Evolutionary conservation across 2,329 filamentous ascomycete genomes (phyloP).

Genomic region (Colletotrichum melonis): DNA sequence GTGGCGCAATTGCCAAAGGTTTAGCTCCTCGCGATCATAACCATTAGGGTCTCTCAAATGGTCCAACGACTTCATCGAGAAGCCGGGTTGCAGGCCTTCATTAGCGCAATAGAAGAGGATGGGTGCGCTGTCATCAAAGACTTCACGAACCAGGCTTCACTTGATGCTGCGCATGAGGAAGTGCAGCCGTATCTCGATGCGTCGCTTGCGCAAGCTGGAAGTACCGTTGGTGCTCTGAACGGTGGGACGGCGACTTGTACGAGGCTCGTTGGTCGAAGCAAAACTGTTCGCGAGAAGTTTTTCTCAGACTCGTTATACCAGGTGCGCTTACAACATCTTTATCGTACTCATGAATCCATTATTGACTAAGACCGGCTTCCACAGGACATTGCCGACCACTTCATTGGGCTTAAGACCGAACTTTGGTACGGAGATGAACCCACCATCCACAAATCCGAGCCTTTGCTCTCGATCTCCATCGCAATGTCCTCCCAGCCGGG

Average conservation of each 20-base stretch:
- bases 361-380: neutral
- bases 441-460: neutral
- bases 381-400: neutral
- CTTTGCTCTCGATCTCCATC: neutral
- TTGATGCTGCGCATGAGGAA: neutral
- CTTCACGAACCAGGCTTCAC: neutral
- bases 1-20: no score
- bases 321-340: neutral
- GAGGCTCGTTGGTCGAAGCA: neutral
- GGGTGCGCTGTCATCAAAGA: neutral
- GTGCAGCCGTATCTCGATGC: neutral
- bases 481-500: neutral
- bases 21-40: neutral
- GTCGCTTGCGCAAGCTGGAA: neutral
- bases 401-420: neutral
- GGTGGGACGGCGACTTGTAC: neutral
- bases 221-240: neutral
- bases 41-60: neutral
- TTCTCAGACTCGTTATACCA: neutral
- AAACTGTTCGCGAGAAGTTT: neutral
- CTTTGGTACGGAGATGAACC: neutral
- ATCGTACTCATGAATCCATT: neutral
- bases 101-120: neutral
- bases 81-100: neutral
- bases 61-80: neutral